A percentile compares a stretch with the other conserved stretches of the same genome.
Evolutionary conservation across 441 rosid genomes (phyloP).

Genomic region (Syzygium syzygioides): DNA sequence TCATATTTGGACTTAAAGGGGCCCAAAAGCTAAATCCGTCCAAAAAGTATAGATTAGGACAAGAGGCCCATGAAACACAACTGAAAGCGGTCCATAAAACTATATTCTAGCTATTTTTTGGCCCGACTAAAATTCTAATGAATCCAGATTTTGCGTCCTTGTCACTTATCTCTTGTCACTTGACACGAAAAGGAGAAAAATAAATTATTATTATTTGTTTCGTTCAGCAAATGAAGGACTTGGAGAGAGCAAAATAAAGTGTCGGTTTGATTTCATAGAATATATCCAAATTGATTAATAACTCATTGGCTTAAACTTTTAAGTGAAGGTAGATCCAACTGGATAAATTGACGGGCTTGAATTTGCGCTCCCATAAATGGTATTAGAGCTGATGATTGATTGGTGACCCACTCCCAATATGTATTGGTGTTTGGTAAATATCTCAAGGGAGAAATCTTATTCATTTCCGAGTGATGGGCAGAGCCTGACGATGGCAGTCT

Average conservation of each 20-base stretch:
- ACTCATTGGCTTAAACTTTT: too few relatives aligned
- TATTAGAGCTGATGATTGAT: too few relatives aligned
- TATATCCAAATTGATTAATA: too few relatives aligned
- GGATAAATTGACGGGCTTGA: too few relatives aligned
- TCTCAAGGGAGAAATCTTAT: too few relatives aligned
- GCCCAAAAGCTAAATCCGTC: not conserved
- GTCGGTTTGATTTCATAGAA: not conserved
- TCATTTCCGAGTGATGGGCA: too few relatives aligned
- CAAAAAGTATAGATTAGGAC: not conserved
- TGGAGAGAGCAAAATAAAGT: not conserved
- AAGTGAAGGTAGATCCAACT: too few relatives aligned
- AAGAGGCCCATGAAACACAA: not conserved
- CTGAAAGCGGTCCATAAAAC: not conserved
- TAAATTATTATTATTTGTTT: not conserved
- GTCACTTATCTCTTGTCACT: not conserved
- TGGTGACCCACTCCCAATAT: too few relatives aligned
- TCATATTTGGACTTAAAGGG: not conserved
- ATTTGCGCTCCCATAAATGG: too few relatives aligned
- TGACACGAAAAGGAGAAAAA: not conserved
- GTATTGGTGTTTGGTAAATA: too few relatives aligned
- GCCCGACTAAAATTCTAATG: not conserved
- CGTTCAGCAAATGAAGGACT: not conserved
- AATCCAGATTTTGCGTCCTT: not conserved
- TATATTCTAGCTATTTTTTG: not conserved
- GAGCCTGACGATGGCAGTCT: too few relatives aligned